A percentile compares a stretch with the other conserved stretches of the same genome.
phyloP scores from a whole-genome alignment of 148 eudicot genomes.

The Cornus controversa region DNA sequence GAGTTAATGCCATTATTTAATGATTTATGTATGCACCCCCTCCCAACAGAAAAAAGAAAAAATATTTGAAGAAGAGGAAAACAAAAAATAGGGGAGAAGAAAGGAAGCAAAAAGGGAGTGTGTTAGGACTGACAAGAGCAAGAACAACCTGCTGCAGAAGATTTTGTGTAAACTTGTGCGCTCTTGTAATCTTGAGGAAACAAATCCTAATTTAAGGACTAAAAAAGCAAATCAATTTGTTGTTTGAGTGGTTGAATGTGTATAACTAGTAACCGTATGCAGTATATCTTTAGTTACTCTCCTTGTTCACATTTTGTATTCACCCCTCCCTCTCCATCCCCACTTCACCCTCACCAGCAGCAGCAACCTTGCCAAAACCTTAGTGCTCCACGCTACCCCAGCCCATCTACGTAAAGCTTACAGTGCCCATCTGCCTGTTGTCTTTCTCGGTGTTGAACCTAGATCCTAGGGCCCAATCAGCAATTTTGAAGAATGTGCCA shows the following conservation, averaged over 20 bases:
- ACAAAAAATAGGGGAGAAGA: not conserved
- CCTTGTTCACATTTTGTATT: too few relatives aligned
- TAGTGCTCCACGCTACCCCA: too few relatives aligned
- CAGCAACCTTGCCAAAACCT: too few relatives aligned
- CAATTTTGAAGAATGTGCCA: too few relatives aligned
- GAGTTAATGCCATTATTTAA: not conserved
- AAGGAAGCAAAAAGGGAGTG: not conserved
- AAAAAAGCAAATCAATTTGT: not conserved
- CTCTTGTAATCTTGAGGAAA: not conserved
- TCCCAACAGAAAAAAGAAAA: not conserved
- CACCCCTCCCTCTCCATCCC: too few relatives aligned
- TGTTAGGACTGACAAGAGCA: not conserved
- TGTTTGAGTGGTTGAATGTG: not conserved
- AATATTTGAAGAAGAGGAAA: not conserved
- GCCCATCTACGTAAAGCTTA: too few relatives aligned
- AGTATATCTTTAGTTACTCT: too few relatives aligned
- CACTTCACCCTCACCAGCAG: too few relatives aligned
- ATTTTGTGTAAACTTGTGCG: not conserved
- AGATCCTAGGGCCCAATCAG: too few relatives aligned
- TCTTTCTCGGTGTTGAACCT: too few relatives aligned
- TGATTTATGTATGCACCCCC: not conserved
- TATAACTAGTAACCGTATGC: not conserved
- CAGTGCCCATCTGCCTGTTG: too few relatives aligned
- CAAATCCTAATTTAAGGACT: not conserved
- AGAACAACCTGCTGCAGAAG: not conserved